A percentile compares a stretch with the other conserved stretches of the same genome.
Conservation (phyloP, 2,329 filamentous ascomycete genomes). For the Claviceps lovelessii region DNA sequence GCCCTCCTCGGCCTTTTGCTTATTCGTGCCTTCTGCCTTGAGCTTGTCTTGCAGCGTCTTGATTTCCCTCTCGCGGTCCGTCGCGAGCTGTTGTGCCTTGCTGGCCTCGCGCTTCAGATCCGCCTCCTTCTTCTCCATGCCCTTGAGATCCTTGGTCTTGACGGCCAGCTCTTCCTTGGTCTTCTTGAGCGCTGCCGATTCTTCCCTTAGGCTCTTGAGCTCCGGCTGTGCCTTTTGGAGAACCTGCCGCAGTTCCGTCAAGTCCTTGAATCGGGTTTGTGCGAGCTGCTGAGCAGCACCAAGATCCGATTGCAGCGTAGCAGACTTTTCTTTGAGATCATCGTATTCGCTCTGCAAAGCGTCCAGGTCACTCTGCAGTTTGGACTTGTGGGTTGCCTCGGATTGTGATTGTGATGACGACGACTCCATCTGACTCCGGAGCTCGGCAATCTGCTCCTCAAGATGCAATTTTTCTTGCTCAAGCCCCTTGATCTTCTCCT, state of each 20-base stretch:
- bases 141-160: conserved; percentile 47
- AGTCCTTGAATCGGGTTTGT: conserved; percentile 73
- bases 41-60: conserved; percentile 66
- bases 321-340: conserved; percentile 54
- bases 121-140: conserved; percentile 69
- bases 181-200: conserved; percentile 59
- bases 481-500: conserved; percentile 60
- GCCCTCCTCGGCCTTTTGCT: conserved; percentile 64
- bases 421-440: conserved; percentile 55
- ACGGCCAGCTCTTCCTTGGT: conserved; percentile 58
- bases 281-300: conserved; percentile 76
- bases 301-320: conserved; percentile 65
- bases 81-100: conserved; percentile 51
- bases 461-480: conserved; percentile 54
- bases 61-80: conserved; percentile 66
- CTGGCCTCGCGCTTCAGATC: conserved; percentile 64
- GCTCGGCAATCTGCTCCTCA: conserved; percentile 43
- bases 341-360: conserved; percentile 41
- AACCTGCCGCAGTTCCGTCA: conserved; percentile 65
- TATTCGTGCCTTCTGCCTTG: conserved; percentile 55
- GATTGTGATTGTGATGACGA: conserved; percentile 10
- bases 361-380: conserved; percentile 47
- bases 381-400: conserved; percentile 31
- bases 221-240: conserved; percentile 79
- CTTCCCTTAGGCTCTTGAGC: conserved; percentile 61